These are phyloP conservation scores for Fusarium sp. DNA, from an alignment of 2,329 filamentous ascomycete species.

Conservation along the genomic window DNA sequence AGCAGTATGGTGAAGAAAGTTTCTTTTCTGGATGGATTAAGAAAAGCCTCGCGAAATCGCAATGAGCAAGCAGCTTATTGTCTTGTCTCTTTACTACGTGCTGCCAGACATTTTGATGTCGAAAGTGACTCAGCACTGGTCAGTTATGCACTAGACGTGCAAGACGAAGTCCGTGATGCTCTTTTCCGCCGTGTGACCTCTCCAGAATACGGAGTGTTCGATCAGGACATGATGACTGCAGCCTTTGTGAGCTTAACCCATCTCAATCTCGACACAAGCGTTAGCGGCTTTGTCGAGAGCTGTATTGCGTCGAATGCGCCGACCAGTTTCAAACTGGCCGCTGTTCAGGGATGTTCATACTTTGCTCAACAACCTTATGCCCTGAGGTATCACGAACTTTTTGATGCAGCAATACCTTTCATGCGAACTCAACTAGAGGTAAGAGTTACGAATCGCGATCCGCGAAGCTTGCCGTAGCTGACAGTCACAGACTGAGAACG, in stretches of 20 bases:
- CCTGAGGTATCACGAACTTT: constrained; percentile 65
- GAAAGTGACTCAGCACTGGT: constrained; percentile 72
- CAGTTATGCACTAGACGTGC: constrained; percentile 76
- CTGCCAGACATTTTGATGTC: constrained; percentile 70
- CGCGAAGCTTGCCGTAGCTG: neutral
- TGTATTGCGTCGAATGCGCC: constrained; percentile 69
- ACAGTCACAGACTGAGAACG: constrained; percentile 29
- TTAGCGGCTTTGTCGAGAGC: constrained; percentile 65
- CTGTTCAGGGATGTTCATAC: constrained; percentile 71
- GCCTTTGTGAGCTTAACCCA: constrained; percentile 73
- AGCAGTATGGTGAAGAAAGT: constrained; percentile 73
- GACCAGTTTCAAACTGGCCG: constrained; percentile 69
- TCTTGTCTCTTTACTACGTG: constrained; percentile 70
- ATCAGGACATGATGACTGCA: constrained; percentile 73
- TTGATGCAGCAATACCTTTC: constrained; percentile 65
- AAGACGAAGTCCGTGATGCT: constrained; percentile 74
- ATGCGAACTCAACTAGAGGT: constrained; percentile 69
- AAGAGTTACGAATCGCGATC: constrained; percentile 27
- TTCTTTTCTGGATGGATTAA: constrained; percentile 70
- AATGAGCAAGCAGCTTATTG: constrained; percentile 76
- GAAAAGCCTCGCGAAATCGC: constrained; percentile 71
- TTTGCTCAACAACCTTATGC: constrained; percentile 66
- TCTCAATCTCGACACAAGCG: constrained; percentile 68
- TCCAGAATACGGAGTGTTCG: constrained; percentile 63
- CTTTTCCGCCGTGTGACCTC: constrained; percentile 67